phyloP scores from a whole-genome alignment of 371 early-diverging fungal species.

The Lichtheimia corymbifera region DNA sequence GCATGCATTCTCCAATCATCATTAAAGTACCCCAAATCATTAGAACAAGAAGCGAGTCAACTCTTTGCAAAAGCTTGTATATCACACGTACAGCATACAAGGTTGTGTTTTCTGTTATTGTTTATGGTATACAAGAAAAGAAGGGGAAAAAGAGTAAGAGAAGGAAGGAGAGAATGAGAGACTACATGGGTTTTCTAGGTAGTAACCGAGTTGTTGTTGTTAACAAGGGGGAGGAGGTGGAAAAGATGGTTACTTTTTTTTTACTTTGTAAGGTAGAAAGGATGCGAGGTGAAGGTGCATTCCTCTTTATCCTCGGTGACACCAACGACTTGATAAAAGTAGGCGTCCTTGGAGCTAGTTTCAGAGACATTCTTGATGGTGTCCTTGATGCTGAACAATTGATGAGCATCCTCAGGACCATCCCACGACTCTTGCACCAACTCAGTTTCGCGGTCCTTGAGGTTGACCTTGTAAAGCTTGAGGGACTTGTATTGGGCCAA shows the following conservation, averaged over 20 bases:
- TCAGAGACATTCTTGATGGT: slow-evolving; percentile 28
- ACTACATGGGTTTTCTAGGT: slow-evolving; percentile 2
- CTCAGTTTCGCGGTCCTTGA: slow-evolving; percentile 32
- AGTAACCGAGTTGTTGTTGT: too few species aligned
- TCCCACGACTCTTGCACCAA: slow-evolving; percentile 38
- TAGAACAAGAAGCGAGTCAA: too few species aligned
- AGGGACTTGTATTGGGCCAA: slow-evolving; percentile 10
- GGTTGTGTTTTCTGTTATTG: too few species aligned
- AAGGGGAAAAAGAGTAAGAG: slow-evolving; percentile 12
- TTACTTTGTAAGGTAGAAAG: slow-evolving; percentile 36
- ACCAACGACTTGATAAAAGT: slow-evolving; percentile 45
- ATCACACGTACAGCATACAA: too few species aligned
- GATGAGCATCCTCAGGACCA: slow-evolving; percentile 24
- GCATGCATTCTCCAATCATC: too few species aligned
- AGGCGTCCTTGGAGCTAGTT: slow-evolving; percentile 30
- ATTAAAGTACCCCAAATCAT: too few species aligned
- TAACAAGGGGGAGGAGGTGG: too few species aligned
- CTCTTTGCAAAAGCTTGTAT: too few species aligned
- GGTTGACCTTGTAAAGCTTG: slow-evolving; percentile 39
- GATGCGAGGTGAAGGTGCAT: slow-evolving; percentile 48
- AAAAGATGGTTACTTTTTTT: too few species aligned
- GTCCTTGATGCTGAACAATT: slow-evolving; percentile 46
- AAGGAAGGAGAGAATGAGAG: neutral
- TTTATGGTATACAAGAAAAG: neutral
- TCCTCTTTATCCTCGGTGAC: slow-evolving; percentile 42